Base-by-base conservation (phyloP, 148 eudicot genomes). In the Oxyria digyna region DNA sequence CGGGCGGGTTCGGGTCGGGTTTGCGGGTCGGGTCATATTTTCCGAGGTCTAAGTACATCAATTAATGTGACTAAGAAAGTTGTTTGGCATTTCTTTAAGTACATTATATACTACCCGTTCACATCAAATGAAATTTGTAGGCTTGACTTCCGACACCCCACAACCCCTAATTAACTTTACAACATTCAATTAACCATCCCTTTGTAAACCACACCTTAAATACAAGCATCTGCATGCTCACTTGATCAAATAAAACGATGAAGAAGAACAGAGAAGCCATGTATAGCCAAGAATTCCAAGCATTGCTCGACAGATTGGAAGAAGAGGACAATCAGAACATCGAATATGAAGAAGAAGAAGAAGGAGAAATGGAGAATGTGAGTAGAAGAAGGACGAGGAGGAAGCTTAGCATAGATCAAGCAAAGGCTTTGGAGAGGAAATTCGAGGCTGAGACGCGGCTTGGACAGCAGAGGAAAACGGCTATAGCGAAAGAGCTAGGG, bases 91-190 rank as follows among this genome's bases (percentile, higher is more conserved):
- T 10, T 50, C 57, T 38, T 50, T 50, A 20, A 50, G 8, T 50
- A 50, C 5, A 10, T 5, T 38, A 38, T 38, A 38, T 38, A 38
- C 0, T 1, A 4, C 4, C 35, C 5, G 65, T 59, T 59, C 65
- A 59, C 37, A 59, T 31, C 65, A 52, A 59, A 29, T 15, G 9
- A 59, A 55, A 29, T 10, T 59, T 29, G 65, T 59, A 59, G 65
- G 65, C 65, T 59, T 59, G 65, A 59, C 65, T 29, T 59, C 65
- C 65, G 65, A 59, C 65, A 59, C 65, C 65, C 65, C 65, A 59
- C 65, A 59, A 59, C n/a, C n/a, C 65, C 37, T 27, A 26, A 27
- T 55, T 55, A 59, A 17, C 3, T 0, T 27, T 24, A 21, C 15
- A 27, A n/a, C 3, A 31, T 59, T 59, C 65, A 59, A 26, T 29